A percentile compares a stretch with the other conserved stretches of the same genome.
Conservation (phyloP, 2,329 filamentous ascomycete genomes). For the Sordariomycetes sp. region DNA sequence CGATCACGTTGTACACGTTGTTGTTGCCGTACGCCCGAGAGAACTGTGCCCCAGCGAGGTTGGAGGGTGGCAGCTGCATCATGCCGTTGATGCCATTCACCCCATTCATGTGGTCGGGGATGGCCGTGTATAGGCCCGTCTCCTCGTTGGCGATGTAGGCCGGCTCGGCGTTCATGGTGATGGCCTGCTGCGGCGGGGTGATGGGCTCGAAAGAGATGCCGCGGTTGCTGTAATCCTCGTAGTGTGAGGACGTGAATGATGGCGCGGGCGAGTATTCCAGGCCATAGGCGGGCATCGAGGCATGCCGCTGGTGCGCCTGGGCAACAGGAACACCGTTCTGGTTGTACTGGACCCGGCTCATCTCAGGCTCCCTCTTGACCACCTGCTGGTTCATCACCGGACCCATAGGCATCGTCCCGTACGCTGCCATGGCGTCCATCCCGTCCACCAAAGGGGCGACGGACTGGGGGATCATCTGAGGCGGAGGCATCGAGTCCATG, state of each 20-base stretch:
- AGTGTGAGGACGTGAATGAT: constrained; percentile 97
- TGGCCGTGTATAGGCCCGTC: constrained; percentile 88
- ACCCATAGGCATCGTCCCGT: constrained; percentile 60
- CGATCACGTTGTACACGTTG: constrained; percentile 91
- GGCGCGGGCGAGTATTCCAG: constrained; percentile 97
- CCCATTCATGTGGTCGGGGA: constrained; percentile 70
- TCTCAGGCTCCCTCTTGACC: constrained; percentile 86
- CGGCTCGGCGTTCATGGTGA: constrained; percentile 74
- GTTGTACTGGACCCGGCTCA: constrained; percentile 74
- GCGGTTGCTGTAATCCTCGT: constrained; percentile 94
- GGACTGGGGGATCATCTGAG: constrained; percentile 60
- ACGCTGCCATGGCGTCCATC: constrained; percentile 65
- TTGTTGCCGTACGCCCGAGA: constrained; percentile 59
- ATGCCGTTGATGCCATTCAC: constrained; percentile 74
- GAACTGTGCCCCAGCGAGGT: constrained; percentile 71
- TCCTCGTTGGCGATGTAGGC: constrained; percentile 98
- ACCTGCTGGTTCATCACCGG: constrained; percentile 59
- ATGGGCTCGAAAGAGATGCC: constrained; percentile 95
- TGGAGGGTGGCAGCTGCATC: constrained; percentile 82
- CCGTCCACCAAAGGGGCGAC: constrained; percentile 47
- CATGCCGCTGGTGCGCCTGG: constrained; percentile 80
- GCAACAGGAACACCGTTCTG: constrained; percentile 80
- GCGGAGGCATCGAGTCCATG: constrained; percentile 89
- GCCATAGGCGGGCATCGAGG: constrained; percentile 92
- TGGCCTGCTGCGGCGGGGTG: constrained; percentile 84